Conservation (phyloP, 805 yeast species). For the Ogataea chonburiensis region DNA sequence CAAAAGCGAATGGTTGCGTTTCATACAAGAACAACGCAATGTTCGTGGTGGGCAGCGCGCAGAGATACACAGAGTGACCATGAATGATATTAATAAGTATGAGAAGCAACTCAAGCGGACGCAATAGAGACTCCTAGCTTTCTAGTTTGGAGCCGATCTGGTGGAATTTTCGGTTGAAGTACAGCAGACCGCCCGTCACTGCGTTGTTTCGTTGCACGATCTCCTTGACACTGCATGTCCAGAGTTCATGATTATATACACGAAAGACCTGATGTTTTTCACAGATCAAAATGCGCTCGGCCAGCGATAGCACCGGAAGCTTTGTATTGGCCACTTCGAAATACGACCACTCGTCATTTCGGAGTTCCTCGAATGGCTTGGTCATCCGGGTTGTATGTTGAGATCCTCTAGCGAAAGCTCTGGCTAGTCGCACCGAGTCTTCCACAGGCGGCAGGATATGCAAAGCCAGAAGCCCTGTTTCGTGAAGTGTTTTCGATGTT, state of each 20-base stretch:
- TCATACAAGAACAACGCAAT: slow-evolving; percentile 23
- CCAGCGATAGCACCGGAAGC: slow-evolving; percentile 54
- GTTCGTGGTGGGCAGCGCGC: slow-evolving; percentile 25
- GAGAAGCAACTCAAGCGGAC: slow-evolving; percentile 23
- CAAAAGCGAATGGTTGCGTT: slow-evolving; percentile 25
- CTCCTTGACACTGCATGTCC: slow-evolving; percentile 78
- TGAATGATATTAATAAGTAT: slow-evolving; percentile 26
- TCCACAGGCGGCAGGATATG: slow-evolving; percentile 68
- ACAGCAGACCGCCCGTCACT: slow-evolving; percentile 57
- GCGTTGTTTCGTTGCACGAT: slow-evolving; percentile 42
- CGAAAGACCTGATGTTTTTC: slow-evolving; percentile 48
- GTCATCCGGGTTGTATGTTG: slow-evolving; percentile 40
- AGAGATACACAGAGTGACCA: slow-evolving; percentile 25
- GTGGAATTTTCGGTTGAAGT: slow-evolving; percentile 64
- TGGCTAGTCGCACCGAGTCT: slow-evolving; percentile 56
- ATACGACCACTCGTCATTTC: slow-evolving; percentile 37
- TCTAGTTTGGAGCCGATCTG: slow-evolving; percentile 30
- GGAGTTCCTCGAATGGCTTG: slow-evolving; percentile 53
- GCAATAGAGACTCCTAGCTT: slow-evolving; percentile 11
- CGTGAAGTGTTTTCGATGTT: slow-evolving; percentile 67
- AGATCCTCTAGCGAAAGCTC: slow-evolving; percentile 58
- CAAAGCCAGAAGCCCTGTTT: slow-evolving; percentile 59
- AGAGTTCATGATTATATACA: slow-evolving; percentile 85
- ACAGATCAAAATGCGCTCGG: slow-evolving; percentile 65
- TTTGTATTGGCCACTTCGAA: slow-evolving; percentile 27